Evolutionary conservation across 768 basidiomycete genomes (phyloP), one percentile per base, ranked within the genome.

Genomic region (Pisolithus sp.): DNA sequence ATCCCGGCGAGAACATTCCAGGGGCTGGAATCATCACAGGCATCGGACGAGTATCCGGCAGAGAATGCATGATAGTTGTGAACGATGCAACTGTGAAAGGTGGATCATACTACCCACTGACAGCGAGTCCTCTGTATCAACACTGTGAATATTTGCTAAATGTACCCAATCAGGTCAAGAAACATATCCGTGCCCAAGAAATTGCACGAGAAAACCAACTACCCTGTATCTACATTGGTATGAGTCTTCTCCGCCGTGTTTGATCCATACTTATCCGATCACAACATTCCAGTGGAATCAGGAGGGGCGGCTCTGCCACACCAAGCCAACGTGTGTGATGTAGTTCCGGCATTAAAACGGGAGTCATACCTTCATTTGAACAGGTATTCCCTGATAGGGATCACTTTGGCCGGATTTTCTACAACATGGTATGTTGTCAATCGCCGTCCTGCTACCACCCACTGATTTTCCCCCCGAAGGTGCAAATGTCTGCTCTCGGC

Each of bases 321-420:
- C 67, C 93, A 97, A 70, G 89, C 93, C 1, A 92, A 91, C 59
- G 90, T 76, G 54, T 52, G 62, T 52, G 45, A 47, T 57, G 18
- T 24, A 24, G 36, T 21, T 12, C 24, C 10, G 30, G 18, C 20
- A 46, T 37, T 41, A 10, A 39, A 23, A 26, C 20, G 26, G 50
- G 26, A 18, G 52, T 36, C 24, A 50, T 54, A 20, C 54, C 46
- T 8, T 49, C 20, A 10, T 24, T 30, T 18, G 26, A 42, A 37
- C 46, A 84, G 75, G 83, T 94, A 12, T 95, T 95, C 67, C 93
- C 93, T 5, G 93, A 96, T 73, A 89, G 84, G 66, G 87, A 95
- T 56, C 92, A 97, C 64, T 97, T 97, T 59, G 93, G 93, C 4
- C 80, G 93, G 5, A 95, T 96, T 62, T 97, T 97, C 71, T 96